Evolutionary conservation across 2,329 filamentous ascomycete species (phyloP), one percentile per base, ranked within the genome.

Genomic region (Neoarthrinium moseri): DNA sequence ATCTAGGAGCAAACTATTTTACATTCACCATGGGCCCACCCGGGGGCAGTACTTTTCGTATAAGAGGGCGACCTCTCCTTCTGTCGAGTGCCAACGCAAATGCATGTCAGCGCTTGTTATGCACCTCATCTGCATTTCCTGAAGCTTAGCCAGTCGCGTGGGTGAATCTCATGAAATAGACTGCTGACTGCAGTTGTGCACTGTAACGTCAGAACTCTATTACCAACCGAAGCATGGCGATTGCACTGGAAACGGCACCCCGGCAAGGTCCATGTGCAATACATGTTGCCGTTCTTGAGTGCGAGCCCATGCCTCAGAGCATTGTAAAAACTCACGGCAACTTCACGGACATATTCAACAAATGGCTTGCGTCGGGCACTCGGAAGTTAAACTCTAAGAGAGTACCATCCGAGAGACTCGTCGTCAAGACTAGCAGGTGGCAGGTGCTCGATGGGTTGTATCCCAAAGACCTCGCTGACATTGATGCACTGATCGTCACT

Each of bases 221-320:
- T 40, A 11, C 12, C 17, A 35, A 35, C 33, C 22, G 33, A 18
- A 18, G 23, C 17, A 24, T 18, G 33, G 33, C 8, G n/a, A n/a
- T 21, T 13, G 17, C 20, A 39, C 23, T 11, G 13, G 18, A 36
- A 17, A 23, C 23, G 17, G 23, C 21, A 39, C n/a, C 26, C 20
- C 17, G 20, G 11, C 15, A 11, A 33, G 32, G 40, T 15, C 40
- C 11, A 22, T 43, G 18, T 15, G 7, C 17, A n/a, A 21, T 43
- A 15, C 40, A 49, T 21, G 32, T 49, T 17, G 47, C 47, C 12
- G 47, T 49, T 11, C 43, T 49, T 32, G 47, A 46, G 33, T 49
- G 47, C 38, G 47, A 49, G 36, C 39, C 38, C 6, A 43, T 47
- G 39, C 40, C 45, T 7, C 21, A 26, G 3, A 29, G 27, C 23